A percentile compares a stretch with the other conserved stretches of the same genome.
phyloP scores from a whole-genome alignment of 768 basidiomycete genomes.

The Trametes villosa region DNA sequence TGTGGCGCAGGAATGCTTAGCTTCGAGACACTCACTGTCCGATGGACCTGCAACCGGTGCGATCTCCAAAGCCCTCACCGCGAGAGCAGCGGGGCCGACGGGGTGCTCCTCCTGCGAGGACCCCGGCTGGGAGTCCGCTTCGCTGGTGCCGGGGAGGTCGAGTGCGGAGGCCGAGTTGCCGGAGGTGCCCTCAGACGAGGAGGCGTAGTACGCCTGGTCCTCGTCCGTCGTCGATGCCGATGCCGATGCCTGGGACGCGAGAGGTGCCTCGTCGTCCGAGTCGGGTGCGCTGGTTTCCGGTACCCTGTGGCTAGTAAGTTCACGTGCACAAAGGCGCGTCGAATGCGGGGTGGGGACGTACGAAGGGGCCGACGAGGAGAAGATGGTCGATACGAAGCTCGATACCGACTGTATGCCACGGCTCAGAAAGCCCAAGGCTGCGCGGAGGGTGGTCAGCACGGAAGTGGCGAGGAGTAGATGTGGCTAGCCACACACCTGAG shows the following conservation, averaged over 20 bases:
- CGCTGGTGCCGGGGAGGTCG: not conserved
- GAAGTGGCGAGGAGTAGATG: not conserved
- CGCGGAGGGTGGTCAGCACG: no score
- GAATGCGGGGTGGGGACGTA: not conserved
- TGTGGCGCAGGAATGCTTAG: not conserved
- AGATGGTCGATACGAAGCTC: conserved; percentile 4
- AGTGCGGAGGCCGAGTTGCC: not conserved
- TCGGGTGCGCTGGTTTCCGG: not conserved
- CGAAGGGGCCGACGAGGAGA: not conserved
- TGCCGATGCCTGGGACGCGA: not conserved
- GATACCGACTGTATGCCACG: conserved; percentile 18
- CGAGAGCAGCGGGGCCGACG: not conserved
- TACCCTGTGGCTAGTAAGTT: not conserved
- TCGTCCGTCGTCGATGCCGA: no score
- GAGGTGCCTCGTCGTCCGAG: not conserved
- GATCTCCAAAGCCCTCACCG: not conserved
- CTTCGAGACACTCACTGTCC: not conserved
- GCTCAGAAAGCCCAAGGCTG: conserved; percentile 18
- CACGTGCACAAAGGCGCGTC: not conserved
- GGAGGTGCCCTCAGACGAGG: not conserved
- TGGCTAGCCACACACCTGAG: conserved; percentile 16
- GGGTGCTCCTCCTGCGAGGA: not conserved
- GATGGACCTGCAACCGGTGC: no score
- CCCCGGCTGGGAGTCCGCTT: not conserved
- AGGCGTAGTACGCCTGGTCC: not conserved